Evolutionary conservation across 169 alveolate species (phyloP).

Genomic region (Miamiensis avidus): DNA sequence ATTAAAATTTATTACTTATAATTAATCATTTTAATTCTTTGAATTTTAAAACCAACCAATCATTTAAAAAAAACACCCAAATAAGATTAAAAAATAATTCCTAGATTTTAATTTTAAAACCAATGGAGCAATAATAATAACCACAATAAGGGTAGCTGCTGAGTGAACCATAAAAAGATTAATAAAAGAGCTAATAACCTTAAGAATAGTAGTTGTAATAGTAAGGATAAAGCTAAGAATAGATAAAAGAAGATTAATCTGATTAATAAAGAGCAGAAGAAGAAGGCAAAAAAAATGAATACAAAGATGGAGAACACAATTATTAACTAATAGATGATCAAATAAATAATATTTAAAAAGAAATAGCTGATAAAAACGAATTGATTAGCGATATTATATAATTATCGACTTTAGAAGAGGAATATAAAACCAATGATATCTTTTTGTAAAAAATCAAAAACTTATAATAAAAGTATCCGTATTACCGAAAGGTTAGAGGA

Average conservation of each 20-base stretch:
- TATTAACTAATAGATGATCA: slow-evolving; percentile 15
- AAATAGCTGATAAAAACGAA: slow-evolving; percentile 35
- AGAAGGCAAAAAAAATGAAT: not conserved
- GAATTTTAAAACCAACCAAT: too few relatives aligned
- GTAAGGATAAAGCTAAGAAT: not conserved
- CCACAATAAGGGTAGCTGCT: too few relatives aligned
- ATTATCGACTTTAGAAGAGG: slow-evolving; percentile 22
- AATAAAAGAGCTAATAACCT: too few relatives aligned
- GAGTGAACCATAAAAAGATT: too few relatives aligned
- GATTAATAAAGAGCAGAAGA: not conserved
- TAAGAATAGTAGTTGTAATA: not conserved
- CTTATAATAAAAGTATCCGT: slow-evolving; percentile 30
- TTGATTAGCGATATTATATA: slow-evolving; percentile 22
- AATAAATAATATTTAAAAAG: slow-evolving; percentile 38
- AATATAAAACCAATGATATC: slow-evolving; percentile 30
- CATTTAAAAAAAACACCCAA: too few relatives aligned
- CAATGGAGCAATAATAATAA: too few relatives aligned
- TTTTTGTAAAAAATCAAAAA: slow-evolving; percentile 44
- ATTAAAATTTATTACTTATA: too few relatives aligned
- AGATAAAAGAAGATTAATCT: not conserved
- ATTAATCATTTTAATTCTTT: too few relatives aligned
- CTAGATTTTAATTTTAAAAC: too few relatives aligned
- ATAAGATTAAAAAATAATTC: too few relatives aligned
- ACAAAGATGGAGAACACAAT: not conserved
- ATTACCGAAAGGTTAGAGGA: slow-evolving; percentile 59